A percentile compares a stretch with the other conserved stretches of the same genome.
These are phyloP conservation scores for Citrus australasica DNA, from an alignment of 345 rosid genomes.

Conservation along the genomic window DNA sequence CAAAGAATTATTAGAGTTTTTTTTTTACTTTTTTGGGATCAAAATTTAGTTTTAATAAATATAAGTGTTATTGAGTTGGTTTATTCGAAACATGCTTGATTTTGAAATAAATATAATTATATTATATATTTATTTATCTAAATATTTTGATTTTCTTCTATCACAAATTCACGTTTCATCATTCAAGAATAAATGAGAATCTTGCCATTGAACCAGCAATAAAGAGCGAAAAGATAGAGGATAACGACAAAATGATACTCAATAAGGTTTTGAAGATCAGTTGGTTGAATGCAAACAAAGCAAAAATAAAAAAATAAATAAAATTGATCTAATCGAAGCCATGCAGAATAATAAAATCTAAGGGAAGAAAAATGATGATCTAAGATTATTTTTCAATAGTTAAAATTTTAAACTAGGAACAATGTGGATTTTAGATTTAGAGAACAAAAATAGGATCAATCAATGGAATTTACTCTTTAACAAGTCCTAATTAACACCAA, in stretches of 20 bases:
- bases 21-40: no score
- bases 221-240: neutral
- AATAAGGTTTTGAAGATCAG: neutral
- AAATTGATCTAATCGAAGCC: neutral
- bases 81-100: no score
- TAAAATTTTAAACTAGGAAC: no score
- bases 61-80: no score
- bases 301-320: neutral
- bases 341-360: neutral
- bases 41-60: no score
- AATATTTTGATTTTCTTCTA: neutral
- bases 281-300: neutral
- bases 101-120: no score
- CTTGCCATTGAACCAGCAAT: neutral
- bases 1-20: no score
- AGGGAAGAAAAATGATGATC: neutral
- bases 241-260: neutral
- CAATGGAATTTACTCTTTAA: neutral
- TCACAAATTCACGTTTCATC: neutral
- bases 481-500: no score
- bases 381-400: no score
- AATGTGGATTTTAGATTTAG: neutral
- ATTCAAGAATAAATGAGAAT: neutral
- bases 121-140: neutral
- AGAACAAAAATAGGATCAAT: neutral